Evolutionary conservation across 306 rosid species (phyloP).

Genomic region (Quercus glauca): DNA sequence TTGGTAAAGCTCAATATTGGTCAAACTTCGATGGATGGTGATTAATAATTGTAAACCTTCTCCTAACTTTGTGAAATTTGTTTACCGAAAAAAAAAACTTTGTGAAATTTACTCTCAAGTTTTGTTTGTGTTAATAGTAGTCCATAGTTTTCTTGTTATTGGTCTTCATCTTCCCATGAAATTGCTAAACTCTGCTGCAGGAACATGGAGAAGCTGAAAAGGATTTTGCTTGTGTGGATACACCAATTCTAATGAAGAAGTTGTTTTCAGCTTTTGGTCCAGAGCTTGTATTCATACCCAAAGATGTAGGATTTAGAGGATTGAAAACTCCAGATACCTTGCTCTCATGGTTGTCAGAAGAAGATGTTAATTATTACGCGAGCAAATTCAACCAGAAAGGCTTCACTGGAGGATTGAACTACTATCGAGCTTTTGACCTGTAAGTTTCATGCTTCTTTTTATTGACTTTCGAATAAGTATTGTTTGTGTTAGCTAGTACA

Average conservation of each 20-base stretch:
- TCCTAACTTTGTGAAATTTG: not conserved
- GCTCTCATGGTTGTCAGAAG: conserved; percentile 74
- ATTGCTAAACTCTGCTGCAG: conserved; percentile 27
- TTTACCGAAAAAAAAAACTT: no score
- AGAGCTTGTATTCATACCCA: conserved; percentile 38
- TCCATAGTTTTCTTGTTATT: not conserved
- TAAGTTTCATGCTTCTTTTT: conserved; percentile 28
- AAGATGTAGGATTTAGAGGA: conserved; percentile 46
- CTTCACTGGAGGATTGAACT: conserved; percentile 76
- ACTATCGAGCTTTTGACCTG: conserved; percentile 60
- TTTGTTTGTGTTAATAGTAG: not conserved
- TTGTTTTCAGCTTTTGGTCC: conserved; percentile 41
- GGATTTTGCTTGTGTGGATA: conserved; percentile 48
- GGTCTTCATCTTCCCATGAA: not conserved
- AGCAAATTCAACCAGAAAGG: conserved; percentile 57
- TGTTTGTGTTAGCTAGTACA: not conserved
- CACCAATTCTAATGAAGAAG: conserved; percentile 36
- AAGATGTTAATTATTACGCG: conserved; percentile 52
- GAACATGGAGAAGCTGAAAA: conserved; percentile 63
- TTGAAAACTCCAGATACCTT: conserved; percentile 27
- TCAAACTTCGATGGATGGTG: no score
- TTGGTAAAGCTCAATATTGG: no score
- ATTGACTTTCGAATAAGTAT: not conserved
- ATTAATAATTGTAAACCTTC: not conserved
- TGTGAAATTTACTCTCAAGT: not conserved